Base-by-base conservation (phyloP, 2,329 filamentous ascomycete species). In the Fusarium siculi region DNA sequence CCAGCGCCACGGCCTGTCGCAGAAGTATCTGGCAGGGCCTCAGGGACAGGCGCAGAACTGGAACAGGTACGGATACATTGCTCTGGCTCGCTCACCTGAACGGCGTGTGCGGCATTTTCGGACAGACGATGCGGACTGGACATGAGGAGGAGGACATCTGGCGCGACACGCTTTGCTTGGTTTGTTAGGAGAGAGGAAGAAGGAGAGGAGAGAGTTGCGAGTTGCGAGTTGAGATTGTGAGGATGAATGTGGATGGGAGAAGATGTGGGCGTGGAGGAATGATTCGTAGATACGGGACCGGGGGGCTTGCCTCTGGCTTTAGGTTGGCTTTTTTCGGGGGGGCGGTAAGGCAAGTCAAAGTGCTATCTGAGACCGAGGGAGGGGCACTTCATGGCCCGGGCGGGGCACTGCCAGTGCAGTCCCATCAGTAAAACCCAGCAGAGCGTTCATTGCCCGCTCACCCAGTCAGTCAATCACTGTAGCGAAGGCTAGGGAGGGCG, bases 61-160 rank as follows among this genome's bases (percentile, higher is more conserved):
- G 47, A 52, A 52, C 47, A 52, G 47, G 47, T 34, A 34, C 47
- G 47, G 16, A 52, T 42, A 66, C 64, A 66, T 66, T 63, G 63
- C 36, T 57, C 70, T 71, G 63, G 67, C 63, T 74, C 79, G 80
- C 80, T 86, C 82, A 87, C 80, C 79, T 81, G 79, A 80, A 81
- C 82, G 80, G 84, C 80, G 80, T 78, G 79, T 87, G 87, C 85
- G 86, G 85, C 86, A 88, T 88, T 86, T 87, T 87, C 85, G 82
- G 81, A 81, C 80, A 83, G 81, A 80, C 80, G 80, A 80, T 82
- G 82, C 83, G 84, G 82, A 80, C 81, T 86, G 83, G 87, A 89
- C 87, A 89, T 89, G 87, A 85, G 87, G 84, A 85, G 87, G 84
- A 82, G 81, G 83, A 86, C 87, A 89, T 89, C 82, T 85, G 86